These are phyloP conservation scores for Retiboletus flavoniger DNA, from an alignment of 1,284 basidiomycete genomes.

Conservation along the genomic window DNA sequence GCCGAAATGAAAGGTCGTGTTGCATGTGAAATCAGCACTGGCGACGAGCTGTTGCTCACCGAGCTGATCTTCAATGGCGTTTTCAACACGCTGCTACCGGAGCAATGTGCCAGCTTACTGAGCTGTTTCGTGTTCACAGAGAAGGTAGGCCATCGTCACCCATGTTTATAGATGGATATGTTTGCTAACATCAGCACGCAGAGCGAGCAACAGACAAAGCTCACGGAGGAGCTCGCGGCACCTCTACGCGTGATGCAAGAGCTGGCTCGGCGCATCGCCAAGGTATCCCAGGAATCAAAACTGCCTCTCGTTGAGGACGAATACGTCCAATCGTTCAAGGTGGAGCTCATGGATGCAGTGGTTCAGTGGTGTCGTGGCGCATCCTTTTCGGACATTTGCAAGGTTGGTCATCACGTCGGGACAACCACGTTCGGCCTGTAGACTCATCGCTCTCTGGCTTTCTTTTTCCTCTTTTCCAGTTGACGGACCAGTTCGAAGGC, in stretches of 20 bases:
- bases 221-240: conserved; percentile 91
- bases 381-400: conserved; percentile 95
- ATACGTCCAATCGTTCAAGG: conserved; percentile 95
- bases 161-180: neutral
- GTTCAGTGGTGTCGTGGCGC: conserved; percentile 97
- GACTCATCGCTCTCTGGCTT: neutral
- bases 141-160: conserved; percentile 62
- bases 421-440: neutral
- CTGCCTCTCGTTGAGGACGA: conserved; percentile 89
- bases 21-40: conserved; percentile 97
- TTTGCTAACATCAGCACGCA: conserved; percentile 33
- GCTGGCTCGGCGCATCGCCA: conserved; percentile 90
- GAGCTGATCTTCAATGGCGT: conserved; percentile 98
- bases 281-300: conserved; percentile 92
- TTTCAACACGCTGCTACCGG: conserved; percentile 88
- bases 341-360: conserved; percentile 97
- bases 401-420: conserved; percentile 51
- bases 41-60: conserved; percentile 94
- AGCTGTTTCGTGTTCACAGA: conserved; percentile 98
- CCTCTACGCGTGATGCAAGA: conserved; percentile 96
- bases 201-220: conserved; percentile 85
- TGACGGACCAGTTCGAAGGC: conserved; percentile 97
- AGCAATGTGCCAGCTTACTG: conserved; percentile 89
- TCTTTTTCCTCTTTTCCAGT: conserved; percentile 43
- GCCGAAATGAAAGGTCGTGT: conserved; percentile 97